Percentiles rank a stretch among this genome's conserved stretches.
Conservation (phyloP, 495 filamentous ascomycete genomes). For the Penicillium turbatum region DNA sequence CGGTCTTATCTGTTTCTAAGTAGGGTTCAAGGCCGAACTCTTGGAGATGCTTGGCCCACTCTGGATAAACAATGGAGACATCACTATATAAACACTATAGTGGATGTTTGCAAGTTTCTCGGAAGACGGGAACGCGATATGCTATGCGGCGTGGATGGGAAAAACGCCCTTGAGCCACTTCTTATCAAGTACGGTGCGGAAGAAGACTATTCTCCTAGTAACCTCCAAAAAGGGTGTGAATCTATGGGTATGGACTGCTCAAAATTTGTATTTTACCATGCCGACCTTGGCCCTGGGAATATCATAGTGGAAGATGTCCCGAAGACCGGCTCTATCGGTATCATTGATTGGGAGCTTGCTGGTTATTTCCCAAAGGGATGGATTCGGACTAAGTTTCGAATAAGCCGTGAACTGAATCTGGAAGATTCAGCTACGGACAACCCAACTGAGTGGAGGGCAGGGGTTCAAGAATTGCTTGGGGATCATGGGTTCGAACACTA, state of each 20-base stretch:
- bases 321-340: background rate
- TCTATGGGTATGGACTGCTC: conserved; percentile 1
- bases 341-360: conserved; percentile 1
- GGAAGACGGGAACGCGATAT: background rate
- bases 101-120: background rate
- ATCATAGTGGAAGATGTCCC: conserved; percentile 2
- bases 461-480: background rate
- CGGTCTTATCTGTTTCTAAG: too few species aligned
- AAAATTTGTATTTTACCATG: background rate
- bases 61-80: background rate
- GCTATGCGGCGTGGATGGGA: background rate
- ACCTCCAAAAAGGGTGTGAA: background rate
- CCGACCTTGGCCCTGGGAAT: background rate
- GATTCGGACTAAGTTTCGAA: conserved; percentile 1
- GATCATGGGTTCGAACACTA: background rate
- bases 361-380: background rate
- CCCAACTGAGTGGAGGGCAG: background rate
- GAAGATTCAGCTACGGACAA: background rate
- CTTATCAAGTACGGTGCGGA: background rate
- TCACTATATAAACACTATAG: background rate
- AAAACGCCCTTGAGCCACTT: background rate
- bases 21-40: background rate
- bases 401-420: conserved; percentile 1
- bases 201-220: background rate
- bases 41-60: background rate